A percentile compares a stretch with the other conserved stretches of the same genome.
Evolutionary conservation across 2,329 filamentous ascomycete genomes (phyloP).

Genomic region (Pezicula radicicola): DNA sequence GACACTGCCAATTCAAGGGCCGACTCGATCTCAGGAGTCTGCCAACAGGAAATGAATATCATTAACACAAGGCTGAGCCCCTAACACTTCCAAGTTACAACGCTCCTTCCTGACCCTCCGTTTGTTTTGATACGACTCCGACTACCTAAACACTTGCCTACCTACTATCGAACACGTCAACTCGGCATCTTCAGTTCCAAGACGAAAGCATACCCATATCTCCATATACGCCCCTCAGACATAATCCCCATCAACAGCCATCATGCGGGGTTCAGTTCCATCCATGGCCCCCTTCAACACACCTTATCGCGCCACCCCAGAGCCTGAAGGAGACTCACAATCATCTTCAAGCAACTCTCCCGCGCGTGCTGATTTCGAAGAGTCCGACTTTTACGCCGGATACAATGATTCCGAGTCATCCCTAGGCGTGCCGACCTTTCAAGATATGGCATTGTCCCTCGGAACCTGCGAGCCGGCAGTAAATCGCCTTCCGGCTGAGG

Average conservation of each 20-base stretch:
- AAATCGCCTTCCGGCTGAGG: conserved; percentile 84
- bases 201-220: not conserved
- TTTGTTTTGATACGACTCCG: too few relatives aligned
- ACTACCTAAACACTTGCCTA: not conserved
- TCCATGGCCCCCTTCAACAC: conserved; percentile 20
- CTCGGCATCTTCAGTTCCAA: not conserved
- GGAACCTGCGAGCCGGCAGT: conserved; percentile 75
- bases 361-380: conserved; percentile 75
- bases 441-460: conserved; percentile 68
- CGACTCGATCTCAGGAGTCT: too few relatives aligned
- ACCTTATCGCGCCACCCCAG: conserved; percentile 23
- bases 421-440: conserved; percentile 74
- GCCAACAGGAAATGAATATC: too few relatives aligned
- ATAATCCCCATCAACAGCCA: not conserved
- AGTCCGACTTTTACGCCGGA: conserved; percentile 87
- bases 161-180: not conserved
- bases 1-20: too few relatives aligned
- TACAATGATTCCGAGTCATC: conserved; percentile 94
- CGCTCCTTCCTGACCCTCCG: too few relatives aligned
- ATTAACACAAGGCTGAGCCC: too few relatives aligned
- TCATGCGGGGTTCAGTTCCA: conserved; percentile 22
- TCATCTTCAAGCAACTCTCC: conserved; percentile 67
- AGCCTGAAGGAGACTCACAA: conserved; percentile 28
- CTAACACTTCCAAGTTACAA: too few relatives aligned
- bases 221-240: not conserved